Conservation (phyloP, 2,329 filamentous ascomycete genomes). For the Fusarium lateritium region DNA sequence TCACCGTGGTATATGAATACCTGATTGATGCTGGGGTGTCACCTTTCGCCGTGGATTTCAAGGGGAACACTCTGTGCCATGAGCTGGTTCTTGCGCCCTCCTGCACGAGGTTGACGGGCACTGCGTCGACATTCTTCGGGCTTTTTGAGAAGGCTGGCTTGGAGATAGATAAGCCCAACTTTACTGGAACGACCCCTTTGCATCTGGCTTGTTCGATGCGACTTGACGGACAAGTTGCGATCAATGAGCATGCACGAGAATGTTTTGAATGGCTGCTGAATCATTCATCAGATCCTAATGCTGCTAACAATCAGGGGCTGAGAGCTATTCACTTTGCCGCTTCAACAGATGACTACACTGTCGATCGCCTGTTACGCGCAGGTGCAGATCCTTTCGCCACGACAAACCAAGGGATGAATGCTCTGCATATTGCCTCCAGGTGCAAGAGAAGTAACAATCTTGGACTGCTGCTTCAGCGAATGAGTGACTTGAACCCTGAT, state of each 20-base stretch:
- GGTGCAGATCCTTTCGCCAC: slow-evolving; percentile 35
- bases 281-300: slow-evolving; percentile 5
- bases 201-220: slow-evolving; percentile 27
- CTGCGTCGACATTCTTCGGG: not conserved
- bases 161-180: slow-evolving; percentile 20
- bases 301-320: slow-evolving; percentile 19
- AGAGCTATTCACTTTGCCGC: slow-evolving; percentile 41
- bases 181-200: slow-evolving; percentile 31
- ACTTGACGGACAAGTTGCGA: not conserved
- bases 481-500: slow-evolving; percentile 11
- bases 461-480: slow-evolving; percentile 26
- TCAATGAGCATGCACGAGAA: not conserved
- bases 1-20: slow-evolving; percentile 7
- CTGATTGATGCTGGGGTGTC: slow-evolving; percentile 27
- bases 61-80: slow-evolving; percentile 38
- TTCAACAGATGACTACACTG: slow-evolving; percentile 14
- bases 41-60: slow-evolving; percentile 22
- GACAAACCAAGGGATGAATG: slow-evolving; percentile 32
- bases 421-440: slow-evolving; percentile 38
- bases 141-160: slow-evolving; percentile 18
- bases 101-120: not conserved
- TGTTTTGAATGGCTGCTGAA: slow-evolving; percentile 23
- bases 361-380: slow-evolving; percentile 21
- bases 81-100: slow-evolving; percentile 15
- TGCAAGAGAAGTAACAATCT: slow-evolving; percentile 32